Base-by-base conservation (phyloP, 2,329 filamentous ascomycete genomes). In the Didymella pomorum region DNA sequence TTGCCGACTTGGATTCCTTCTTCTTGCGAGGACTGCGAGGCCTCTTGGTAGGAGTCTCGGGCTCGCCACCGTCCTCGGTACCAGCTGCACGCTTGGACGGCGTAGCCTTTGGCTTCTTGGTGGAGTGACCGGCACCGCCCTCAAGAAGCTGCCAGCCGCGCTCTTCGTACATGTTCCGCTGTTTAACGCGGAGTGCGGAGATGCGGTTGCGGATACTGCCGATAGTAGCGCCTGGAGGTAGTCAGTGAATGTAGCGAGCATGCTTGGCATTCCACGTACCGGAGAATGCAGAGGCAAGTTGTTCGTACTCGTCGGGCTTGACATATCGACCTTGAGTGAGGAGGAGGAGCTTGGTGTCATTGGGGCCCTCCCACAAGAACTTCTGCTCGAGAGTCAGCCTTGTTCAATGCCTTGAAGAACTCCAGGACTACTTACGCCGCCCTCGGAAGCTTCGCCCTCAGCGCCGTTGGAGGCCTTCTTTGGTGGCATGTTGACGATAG, bases 281-380 rank as follows among this genome's bases (percentile, higher is more conserved):
- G 3, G 58, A 48, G 47, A 72, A 68, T 9, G 47, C 63, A 0
- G n/a, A 26, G 20, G 50, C 23, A n/a, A 71, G 33, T 1, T 58
- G 18, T 6, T 65, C 58, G 44, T 58, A 67, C 39, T 71, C 69
- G 60, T 55, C 4, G 55, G 39, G 1, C 50, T 8, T 47, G 44
- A 69, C 31, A 49, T 61, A 53, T 47, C 63, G 63, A 50, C 61
- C 58, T 49, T 59, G 52, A 3, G 46, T 68, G 9, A 72, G 45
- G 54, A 71, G 47, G 57, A 70, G 44, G 55, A 69, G 55, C 70
- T 60, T 68, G 29, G 3, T 42, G 6, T 66, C 65, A 41, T 68
- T 66, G 4, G 60, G 20, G 20, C 58, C 62, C 21, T 62, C 60
- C 63, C 62, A 66, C 12, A 21, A 45, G 55, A 66, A 56, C 23